Conservation (phyloP, 169 alveolate genomes). For the Theileria orientalis region DNA sequence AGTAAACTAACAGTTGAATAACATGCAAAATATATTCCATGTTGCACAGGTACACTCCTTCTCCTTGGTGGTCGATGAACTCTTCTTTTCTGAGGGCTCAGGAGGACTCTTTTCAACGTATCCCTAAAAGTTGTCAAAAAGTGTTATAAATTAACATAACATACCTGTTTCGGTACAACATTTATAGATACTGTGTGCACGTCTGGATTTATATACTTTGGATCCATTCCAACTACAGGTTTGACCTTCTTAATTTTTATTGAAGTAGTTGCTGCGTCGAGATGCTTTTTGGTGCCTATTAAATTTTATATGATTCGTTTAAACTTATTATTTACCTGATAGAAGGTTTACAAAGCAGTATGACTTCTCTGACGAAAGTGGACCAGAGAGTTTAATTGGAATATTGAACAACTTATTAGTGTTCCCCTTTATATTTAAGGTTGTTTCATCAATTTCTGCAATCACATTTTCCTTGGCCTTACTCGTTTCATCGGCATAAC, state of each 20-base stretch:
- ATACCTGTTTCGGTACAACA: background rate
- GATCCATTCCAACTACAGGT: background rate
- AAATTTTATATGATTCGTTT: too few species aligned
- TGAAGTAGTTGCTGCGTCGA: background rate
- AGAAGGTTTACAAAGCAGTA: constrained; percentile 14
- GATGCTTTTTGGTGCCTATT: background rate
- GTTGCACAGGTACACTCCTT: constrained; percentile 34
- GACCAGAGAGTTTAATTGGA: constrained; percentile 18
- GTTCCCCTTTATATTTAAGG: constrained; percentile 17
- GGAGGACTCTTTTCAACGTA: background rate
- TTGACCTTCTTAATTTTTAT: background rate
- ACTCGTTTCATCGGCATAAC: constrained; percentile 4
- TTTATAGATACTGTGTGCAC: background rate
- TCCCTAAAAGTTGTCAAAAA: background rate
- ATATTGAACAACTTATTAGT: background rate
- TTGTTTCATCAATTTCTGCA: constrained; percentile 11
- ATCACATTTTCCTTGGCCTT: background rate
- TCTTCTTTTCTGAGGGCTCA: background rate
- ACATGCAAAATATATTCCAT: constrained; percentile 37
- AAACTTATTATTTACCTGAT: constrained; percentile 1
- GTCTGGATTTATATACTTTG: background rate
- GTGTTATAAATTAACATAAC: background rate
- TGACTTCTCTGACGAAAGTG: background rate
- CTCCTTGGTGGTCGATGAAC: background rate
- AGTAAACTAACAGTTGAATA: constrained; percentile 30